Evolutionary conservation across 2,329 filamentous ascomycete genomes (phyloP).

Genomic region (Teratosphaeria viscida): DNA sequence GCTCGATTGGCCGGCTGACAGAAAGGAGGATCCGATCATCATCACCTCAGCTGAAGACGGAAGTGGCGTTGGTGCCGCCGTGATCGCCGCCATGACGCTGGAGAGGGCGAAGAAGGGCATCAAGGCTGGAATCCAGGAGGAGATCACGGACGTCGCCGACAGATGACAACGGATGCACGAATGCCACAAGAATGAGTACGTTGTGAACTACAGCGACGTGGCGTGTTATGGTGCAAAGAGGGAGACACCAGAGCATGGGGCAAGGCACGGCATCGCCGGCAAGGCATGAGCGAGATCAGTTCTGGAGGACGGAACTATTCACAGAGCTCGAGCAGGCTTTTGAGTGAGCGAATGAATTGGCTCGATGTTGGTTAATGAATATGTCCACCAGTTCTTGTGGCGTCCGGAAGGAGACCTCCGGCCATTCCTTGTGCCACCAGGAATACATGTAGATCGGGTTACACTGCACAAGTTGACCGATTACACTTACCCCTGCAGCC

Average conservation of each 20-base stretch:
- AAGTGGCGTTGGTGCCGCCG: constrained; percentile 30
- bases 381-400: background rate
- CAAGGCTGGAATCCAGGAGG: constrained; percentile 3
- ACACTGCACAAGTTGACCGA: background rate
- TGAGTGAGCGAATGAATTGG: background rate
- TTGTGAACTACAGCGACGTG: background rate
- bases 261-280: background rate
- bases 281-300: background rate
- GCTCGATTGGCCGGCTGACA: constrained; percentile 24
- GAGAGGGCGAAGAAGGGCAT: constrained; percentile 15
- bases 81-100: constrained; percentile 24
- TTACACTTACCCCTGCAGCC: background rate
- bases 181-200: background rate
- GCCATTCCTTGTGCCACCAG: background rate
- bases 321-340: background rate
- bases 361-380: background rate
- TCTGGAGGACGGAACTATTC: background rate
- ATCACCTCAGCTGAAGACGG: constrained; percentile 33
- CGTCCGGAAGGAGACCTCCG: background rate
- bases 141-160: background rate
- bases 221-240: background rate
- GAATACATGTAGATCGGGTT: background rate
- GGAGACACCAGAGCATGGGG: background rate
- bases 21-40: constrained; percentile 25
- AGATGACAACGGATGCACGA: background rate